phyloP scores from a whole-genome alignment of 2,329 filamentous ascomycete species.

The Geoglossum cookeanum region DNA sequence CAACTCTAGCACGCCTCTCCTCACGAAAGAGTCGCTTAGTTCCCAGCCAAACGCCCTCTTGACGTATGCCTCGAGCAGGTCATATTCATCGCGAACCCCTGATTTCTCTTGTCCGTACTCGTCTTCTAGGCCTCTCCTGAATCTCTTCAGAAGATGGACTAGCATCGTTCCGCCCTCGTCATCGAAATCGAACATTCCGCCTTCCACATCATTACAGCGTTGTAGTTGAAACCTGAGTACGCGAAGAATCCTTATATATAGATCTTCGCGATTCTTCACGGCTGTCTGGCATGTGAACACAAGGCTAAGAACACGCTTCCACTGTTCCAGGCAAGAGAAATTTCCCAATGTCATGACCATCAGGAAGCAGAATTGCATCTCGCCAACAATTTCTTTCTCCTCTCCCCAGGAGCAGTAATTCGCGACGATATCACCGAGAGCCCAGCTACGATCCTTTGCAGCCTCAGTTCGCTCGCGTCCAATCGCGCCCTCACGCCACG shows the following conservation, averaged over 20 bases:
- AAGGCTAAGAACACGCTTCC: slow-evolving; percentile 38
- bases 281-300: slow-evolving; percentile 37
- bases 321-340: slow-evolving; percentile 45
- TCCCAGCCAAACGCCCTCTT: slow-evolving; percentile 38
- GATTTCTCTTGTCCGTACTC: slow-evolving; percentile 21
- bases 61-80: slow-evolving; percentile 34
- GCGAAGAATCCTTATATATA: slow-evolving; percentile 33
- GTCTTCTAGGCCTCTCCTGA: slow-evolving; percentile 32
- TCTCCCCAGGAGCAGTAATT: neutral
- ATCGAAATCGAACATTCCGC: slow-evolving; percentile 39
- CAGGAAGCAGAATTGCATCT: slow-evolving; percentile 42
- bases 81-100: slow-evolving; percentile 33
- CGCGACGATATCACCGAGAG: slow-evolving; percentile 32
- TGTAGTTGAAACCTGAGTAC: slow-evolving; percentile 33
- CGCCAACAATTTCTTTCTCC: slow-evolving; percentile 30
- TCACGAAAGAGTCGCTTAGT: slow-evolving; percentile 32
- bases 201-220: slow-evolving; percentile 38
- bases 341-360: slow-evolving; percentile 46
- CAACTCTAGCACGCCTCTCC: slow-evolving; percentile 37
- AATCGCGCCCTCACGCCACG: slow-evolving; percentile 41
- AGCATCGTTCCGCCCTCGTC: slow-evolving; percentile 32
- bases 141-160: slow-evolving; percentile 30
- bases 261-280: slow-evolving; percentile 25
- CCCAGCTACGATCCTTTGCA: slow-evolving; percentile 43
- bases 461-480: slow-evolving; percentile 42